Base-by-base conservation (phyloP, 176 grass and related monocot species). In the Aegilops longissima region DNA sequence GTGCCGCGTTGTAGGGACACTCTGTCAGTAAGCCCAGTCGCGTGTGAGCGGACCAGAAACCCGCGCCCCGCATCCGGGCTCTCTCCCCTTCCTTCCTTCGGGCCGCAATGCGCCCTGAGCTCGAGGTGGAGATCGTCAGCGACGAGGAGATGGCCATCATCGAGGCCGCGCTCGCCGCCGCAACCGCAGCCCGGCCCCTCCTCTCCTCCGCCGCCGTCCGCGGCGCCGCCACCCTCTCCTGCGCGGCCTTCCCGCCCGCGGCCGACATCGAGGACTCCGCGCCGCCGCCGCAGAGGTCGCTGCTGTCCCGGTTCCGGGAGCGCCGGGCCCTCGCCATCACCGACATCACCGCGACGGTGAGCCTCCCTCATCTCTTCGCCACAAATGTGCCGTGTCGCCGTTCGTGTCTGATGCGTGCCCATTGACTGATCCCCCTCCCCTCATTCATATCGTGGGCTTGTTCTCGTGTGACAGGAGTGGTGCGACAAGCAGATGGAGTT, bases 401-500 rank as follows among this genome's bases (percentile, higher is more conserved):
- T 62, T 9, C 68, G 12, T 47, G 24, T 45, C 39, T 81, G 9
- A 33, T 49, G 81, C 8, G 1, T 9, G 8, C n/a, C 0, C 45
- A 77, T 77, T 2, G 4, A 21, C 11, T 56, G 74, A 33, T 54
- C 12, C 27, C 73, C 73, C 47, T 77, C 73, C 42, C 72, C 72
- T 27, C 42, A 2, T 73, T 70, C 84, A 47, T 76, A 52, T 76
- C 30, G 21, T 68, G 65, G n/a, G 1, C 25, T 51, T 5, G 33
- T 86, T 82, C n/a, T 40, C 64, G 89, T 64, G 85, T 49, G 44
- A 4, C 51, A 96, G 94, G 93, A 98, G 82, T 98, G 97, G 93
- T 98, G 97, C 79, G 94, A 98, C 24, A 98, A 96, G 85, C 93
- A 94, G 86, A 88, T 91, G 97, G 97, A 96, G 65, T 96, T 94